Evolutionary conservation across 306 rosid species (phyloP).

Genomic region (Medicago arabica): DNA sequence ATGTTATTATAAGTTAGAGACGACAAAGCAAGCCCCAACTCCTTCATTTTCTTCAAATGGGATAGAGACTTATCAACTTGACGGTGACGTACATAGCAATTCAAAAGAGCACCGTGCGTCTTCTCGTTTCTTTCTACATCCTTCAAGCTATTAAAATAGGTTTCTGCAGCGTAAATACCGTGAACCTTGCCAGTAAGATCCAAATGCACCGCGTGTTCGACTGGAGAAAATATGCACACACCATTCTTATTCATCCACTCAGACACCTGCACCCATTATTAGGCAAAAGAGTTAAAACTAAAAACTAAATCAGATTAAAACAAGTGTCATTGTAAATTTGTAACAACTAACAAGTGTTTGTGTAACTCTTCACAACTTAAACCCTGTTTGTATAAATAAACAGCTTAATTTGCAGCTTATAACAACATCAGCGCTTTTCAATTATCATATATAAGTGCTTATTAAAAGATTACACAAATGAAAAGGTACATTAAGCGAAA

Average conservation of each 20-base stretch:
- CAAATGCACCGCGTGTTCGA: constrained; percentile 84
- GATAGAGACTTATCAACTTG: constrained; percentile 61
- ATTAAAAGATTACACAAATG: too few species aligned
- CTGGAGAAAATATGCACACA: constrained; percentile 68
- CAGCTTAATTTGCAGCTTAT: too few species aligned
- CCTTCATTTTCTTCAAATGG: constrained; percentile 79
- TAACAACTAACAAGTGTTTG: not conserved
- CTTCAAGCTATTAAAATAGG: constrained; percentile 62
- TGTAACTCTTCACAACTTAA: too few species aligned
- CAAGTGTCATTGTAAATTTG: not conserved
- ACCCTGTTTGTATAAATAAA: not conserved
- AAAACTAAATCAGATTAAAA: not conserved
- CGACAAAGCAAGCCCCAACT: constrained; percentile 69
- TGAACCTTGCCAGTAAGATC: constrained; percentile 78
- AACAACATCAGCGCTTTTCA: too few species aligned
- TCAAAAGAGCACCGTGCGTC: constrained; percentile 84
- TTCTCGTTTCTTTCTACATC: constrained; percentile 57
- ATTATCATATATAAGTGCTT: too few species aligned
- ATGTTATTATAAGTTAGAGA: constrained; percentile 75
- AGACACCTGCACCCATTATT: constrained; percentile 63
- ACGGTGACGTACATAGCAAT: constrained; percentile 81
- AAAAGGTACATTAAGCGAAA: too few species aligned
- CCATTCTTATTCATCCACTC: constrained; percentile 85
- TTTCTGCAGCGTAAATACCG: constrained; percentile 66
- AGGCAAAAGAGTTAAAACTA: not conserved